Percentiles rank a stretch among this genome's conserved stretches.
Evolutionary conservation across 164 flowering plant genomes (phyloP).

Genomic region (Dillenia suffruticosa): DNA sequence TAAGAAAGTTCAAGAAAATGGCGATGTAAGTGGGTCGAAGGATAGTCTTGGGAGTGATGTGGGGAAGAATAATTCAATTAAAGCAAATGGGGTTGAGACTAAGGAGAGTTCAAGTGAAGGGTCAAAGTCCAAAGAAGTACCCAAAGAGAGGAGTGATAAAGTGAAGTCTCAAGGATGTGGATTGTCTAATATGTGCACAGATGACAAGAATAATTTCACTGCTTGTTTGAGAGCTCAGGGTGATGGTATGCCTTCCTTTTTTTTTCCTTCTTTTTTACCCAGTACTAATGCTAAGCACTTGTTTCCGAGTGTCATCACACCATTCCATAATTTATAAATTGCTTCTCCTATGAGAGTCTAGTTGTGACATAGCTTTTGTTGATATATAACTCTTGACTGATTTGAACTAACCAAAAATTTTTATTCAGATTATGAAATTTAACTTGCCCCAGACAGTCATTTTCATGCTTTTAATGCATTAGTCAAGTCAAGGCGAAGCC

Average conservation of each 20-base stretch:
- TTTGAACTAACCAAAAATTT: neutral
- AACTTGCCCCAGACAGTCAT: neutral
- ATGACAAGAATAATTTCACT: conserved; percentile 37
- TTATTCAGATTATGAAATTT: neutral
- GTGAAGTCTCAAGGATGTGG: conserved; percentile 50
- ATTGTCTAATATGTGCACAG: conserved; percentile 47
- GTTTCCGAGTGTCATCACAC: too few species aligned
- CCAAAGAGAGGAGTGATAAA: conserved; percentile 12
- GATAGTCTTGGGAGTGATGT: conserved; percentile 3
- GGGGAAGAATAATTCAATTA: conserved; percentile 1
- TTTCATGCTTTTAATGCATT: neutral
- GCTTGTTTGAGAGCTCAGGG: conserved; percentile 78
- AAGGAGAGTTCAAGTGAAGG: conserved; percentile 13
- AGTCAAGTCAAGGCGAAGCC: too few species aligned
- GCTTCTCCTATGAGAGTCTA: neutral
- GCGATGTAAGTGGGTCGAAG: conserved; percentile 5
- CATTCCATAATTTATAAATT: neutral
- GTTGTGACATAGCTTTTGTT: neutral
- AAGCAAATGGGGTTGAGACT: conserved; percentile 9
- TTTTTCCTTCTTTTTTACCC: neutral
- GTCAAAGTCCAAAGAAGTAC: conserved; percentile 13
- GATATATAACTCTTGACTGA: neutral
- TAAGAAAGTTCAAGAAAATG: conserved; percentile 9
- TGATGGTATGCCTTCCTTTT: conserved; percentile 37
- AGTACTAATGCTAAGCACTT: too few species aligned